phyloP scores from a whole-genome alignment of 768 basidiomycete species.

The Rhodotorula diobovata region DNA sequence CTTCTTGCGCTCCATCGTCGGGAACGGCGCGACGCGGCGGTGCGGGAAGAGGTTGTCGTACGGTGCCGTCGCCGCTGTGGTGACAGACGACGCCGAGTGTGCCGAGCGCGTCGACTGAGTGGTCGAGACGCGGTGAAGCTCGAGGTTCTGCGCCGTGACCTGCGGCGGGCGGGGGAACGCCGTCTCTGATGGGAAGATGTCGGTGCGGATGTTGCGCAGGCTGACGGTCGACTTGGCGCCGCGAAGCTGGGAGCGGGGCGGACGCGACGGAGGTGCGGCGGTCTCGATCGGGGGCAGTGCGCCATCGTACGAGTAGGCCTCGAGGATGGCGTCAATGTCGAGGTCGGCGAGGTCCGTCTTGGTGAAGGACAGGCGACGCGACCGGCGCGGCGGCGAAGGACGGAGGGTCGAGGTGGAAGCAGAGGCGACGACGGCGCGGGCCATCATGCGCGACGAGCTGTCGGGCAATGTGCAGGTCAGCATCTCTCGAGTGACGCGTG shows the following conservation, averaged over 20 bases:
- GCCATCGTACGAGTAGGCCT: slow-evolving; percentile 10
- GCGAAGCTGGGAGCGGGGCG: neutral
- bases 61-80: neutral
- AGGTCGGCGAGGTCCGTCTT: slow-evolving; percentile 26
- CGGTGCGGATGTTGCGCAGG: neutral
- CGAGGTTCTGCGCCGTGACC: neutral
- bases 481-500: neutral
- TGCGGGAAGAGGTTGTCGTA: slow-evolving; percentile 14
- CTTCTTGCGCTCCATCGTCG: slow-evolving; percentile 16
- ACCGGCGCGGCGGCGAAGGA: neutral
- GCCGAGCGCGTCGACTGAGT: neutral
- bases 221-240: neutral
- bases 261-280: neutral
- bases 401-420: neutral
- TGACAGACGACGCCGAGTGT: neutral
- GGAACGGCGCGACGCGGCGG: slow-evolving; percentile 24
- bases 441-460: neutral
- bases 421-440: neutral
- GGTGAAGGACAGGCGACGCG: slow-evolving; percentile 20
- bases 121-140: neutral
- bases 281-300: neutral
- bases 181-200: slow-evolving; percentile 4
- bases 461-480: neutral
- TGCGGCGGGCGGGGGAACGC: neutral
- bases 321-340: slow-evolving; percentile 36